These are phyloP conservation scores for Cryptosporidium ubiquitum DNA, from an alignment of 169 alveolate genomes.

Conservation along the genomic window DNA sequence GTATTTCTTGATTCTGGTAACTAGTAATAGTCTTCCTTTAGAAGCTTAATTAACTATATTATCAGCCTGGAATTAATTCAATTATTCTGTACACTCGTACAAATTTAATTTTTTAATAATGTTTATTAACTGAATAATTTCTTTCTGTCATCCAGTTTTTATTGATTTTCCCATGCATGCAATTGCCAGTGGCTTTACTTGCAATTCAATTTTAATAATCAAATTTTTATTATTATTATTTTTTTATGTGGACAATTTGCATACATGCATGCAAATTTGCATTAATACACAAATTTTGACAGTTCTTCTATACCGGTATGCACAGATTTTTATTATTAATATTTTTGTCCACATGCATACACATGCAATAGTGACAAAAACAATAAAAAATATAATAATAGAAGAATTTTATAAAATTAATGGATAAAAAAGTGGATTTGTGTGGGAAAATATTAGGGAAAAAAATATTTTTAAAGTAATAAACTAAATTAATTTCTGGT, in stretches of 20 bases:
- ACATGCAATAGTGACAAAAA: not conserved
- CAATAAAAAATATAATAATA: not conserved
- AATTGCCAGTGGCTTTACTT: not conserved
- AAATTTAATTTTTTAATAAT: not conserved
- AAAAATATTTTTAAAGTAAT: too few species aligned
- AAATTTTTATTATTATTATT: not conserved
- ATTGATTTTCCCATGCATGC: not conserved
- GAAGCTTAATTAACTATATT: not conserved
- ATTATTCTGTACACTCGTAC: conserved; percentile 18
- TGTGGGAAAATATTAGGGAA: not conserved
- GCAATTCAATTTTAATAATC: not conserved
- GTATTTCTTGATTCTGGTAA: not conserved
- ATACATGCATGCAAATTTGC: conserved; percentile 24
- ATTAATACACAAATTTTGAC: not conserved
- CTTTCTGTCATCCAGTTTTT: not conserved
- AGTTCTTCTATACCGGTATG: conserved; percentile 15
- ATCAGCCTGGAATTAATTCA: conserved; percentile 20
- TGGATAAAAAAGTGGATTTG: not conserved
- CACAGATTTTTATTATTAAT: not conserved
- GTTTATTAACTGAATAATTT: not conserved
- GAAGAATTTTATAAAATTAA: not conserved
- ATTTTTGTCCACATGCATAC: not conserved
- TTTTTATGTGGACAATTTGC: not conserved
- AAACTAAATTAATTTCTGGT: too few species aligned
- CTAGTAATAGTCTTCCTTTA: conserved; percentile 3